Evolutionary conservation across 148 eudicot species (phyloP).

Genomic region (Amaranthus cruentus): DNA sequence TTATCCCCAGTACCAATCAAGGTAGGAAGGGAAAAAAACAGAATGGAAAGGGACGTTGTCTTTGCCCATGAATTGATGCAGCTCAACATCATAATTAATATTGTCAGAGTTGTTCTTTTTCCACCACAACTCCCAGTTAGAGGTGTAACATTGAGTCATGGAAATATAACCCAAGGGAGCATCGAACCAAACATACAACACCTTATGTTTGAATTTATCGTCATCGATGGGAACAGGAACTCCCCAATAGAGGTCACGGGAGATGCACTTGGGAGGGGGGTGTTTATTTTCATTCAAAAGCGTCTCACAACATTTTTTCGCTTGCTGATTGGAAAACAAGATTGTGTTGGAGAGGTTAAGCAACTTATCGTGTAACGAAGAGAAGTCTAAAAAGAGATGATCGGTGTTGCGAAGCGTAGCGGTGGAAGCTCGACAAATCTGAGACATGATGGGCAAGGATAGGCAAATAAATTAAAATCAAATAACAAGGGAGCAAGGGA

Average conservation of each 20-base stretch:
- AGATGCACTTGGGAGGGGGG: conserved; percentile 6
- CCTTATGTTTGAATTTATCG: conserved; percentile 9
- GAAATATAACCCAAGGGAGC: conserved; percentile 17
- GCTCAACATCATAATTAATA: conserved; percentile 3
- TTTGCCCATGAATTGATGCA: conserved; percentile 15
- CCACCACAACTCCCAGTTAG: conserved; percentile 11
- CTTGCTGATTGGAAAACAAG: neutral
- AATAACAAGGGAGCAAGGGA: too few relatives aligned
- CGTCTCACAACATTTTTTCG: neutral
- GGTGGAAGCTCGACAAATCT: conserved; percentile 3
- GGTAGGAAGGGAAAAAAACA: conserved; percentile 6
- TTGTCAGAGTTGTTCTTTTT: conserved; percentile 5
- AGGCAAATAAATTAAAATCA: neutral
- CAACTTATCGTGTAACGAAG: neutral
- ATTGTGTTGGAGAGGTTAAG: neutral
- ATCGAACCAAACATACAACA: conserved; percentile 18
- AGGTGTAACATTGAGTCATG: conserved; percentile 7
- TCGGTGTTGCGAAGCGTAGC: neutral
- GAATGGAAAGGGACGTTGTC: conserved; percentile 16
- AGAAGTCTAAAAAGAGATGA: conserved; percentile 6
- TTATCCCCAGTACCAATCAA: conserved; percentile 13
- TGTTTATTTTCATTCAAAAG: neutral
- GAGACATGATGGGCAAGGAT: neutral
- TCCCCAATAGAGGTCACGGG: conserved; percentile 18
- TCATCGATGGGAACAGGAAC: conserved; percentile 5